Conservation (phyloP, 75 land plant species). For the Gnetum montanum region DNA sequence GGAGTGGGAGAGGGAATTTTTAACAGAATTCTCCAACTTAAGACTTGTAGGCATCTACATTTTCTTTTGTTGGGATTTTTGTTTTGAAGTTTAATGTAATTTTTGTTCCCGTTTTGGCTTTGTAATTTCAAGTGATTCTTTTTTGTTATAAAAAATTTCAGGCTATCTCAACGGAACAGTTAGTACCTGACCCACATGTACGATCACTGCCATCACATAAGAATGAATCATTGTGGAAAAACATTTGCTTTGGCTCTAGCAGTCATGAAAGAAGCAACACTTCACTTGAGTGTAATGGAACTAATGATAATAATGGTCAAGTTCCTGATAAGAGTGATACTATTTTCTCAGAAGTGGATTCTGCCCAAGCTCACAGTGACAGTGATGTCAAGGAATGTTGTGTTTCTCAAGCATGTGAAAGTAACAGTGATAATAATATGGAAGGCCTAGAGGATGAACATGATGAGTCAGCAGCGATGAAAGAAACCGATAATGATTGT, state of each 20-base stretch:
- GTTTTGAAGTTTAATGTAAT: neutral
- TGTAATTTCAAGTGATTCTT: neutral
- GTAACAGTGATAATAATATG: constrained; percentile 10
- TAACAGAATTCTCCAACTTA: constrained; percentile 66
- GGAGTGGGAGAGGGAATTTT: constrained; percentile 69
- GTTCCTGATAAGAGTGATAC: too few species aligned
- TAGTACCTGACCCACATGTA: neutral
- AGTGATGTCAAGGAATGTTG: too few species aligned
- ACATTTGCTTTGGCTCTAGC: constrained; percentile 21
- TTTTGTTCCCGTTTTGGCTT: too few species aligned
- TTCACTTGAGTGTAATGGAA: too few species aligned
- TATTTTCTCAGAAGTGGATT: too few species aligned
- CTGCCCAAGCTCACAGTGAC: too few species aligned
- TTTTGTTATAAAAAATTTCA: constrained; percentile 1
- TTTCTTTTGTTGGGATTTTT: neutral
- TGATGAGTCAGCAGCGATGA: neutral
- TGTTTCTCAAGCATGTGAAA: constrained; percentile 5
- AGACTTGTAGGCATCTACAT: constrained; percentile 39
- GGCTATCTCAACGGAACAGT: constrained; percentile 2
- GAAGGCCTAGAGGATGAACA: neutral
- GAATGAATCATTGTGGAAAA: constrained; percentile 24
- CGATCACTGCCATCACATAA: constrained; percentile 19
- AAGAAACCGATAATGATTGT: neutral
- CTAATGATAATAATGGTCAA: too few species aligned
- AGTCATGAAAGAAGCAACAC: too few species aligned